Base-by-base conservation (phyloP, 2,329 filamentous ascomycete species). In the Helotiales sp. region DNA sequence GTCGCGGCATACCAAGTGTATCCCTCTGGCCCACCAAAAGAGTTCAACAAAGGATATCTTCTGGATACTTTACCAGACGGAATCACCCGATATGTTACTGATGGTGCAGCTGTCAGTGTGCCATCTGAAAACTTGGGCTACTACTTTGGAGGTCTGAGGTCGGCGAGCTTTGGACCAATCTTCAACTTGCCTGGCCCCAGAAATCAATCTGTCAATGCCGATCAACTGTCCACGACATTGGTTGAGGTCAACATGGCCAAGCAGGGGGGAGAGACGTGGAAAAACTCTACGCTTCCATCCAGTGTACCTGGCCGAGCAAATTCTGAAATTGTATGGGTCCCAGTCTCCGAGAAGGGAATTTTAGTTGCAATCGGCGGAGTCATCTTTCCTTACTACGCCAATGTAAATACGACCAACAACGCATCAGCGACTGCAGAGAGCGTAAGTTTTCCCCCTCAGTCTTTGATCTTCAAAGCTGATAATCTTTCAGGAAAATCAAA, bases 341-440 rank as follows among this genome's bases (percentile, higher is more conserved):
- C 93, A 1, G 92, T 93, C 52, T 91, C 92, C 2, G 80, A 85
- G 17, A 82, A 93, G 72, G 93, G 93, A 0, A 89, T 96, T 52
- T 82, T 97, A 8, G 84, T 97, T 0, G 91, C 91, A 2, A 80
- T 97, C 0, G 92, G 91, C 6, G 93, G 93, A 13, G 93, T 92
- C 2, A 86, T 83, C 0, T 82, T 86, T 74, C 88, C 89, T 0
- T 81, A 85, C 26, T 89, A 83, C 64, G 73, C 71, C 8, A 77
- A 69, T 22, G 6, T 55, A 2, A 62, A 2, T 1, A 47, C 64
- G 6, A 32, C 26, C 2, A 59, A 71, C 10, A 68, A 60, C 10
- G 83, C 80, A 0, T 32, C 69, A 0, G 78, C 82, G 37, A 65
- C 64, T 34, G 75, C 77, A 0, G 75, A 78, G 37, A 85, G 79